Evolutionary conservation across 2,329 filamentous ascomycete genomes (phyloP), one percentile per base, ranked within the genome.

Genomic region (Pseudogymnoascus sp.): DNA sequence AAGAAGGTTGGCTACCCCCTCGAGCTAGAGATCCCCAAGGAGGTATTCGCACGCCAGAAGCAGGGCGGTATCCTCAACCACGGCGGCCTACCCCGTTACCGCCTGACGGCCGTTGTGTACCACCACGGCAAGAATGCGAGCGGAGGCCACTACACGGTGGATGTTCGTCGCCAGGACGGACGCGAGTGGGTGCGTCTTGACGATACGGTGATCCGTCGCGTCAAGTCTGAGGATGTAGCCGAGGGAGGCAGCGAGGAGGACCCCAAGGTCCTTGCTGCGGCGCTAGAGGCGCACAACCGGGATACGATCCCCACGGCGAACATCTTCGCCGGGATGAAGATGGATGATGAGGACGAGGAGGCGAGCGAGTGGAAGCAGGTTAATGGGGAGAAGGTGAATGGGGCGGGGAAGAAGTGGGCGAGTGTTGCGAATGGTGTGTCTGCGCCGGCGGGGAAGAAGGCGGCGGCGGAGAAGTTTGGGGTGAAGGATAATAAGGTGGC

Each of bases 111-210:
- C 18, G 94, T 96, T 30, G 91, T 99, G 20, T 99, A 99, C 72
- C 94, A 99, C 70, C 94, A 99, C 68, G 94, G 94, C 63, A 97
- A 96, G 78, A 96, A 95, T 68, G 94, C 94, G 35, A 95, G 89
- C 65, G 92, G 91, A 59, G 94, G 94, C 3, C 94, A 99, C 73
- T 99, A 99, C 74, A 99, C 94, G 1, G 93, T 95, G n/a, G 94
- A 99, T 73, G 88, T 97, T 39, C 86, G 92, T 62, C 88, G 94
- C 59, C 93, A 97, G 74, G 94, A 99, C 71, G 91, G 88, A n/a
- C 84, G 84, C 20, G 92, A 97, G 74, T 99, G 94, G 94, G 89
- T 99, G 61, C 89, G 93, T 60, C 84, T 99, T 66, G 94, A 99
- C 69, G 94, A 99, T 72, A 99, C 94, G 0, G 78, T 91, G 63